Evolutionary conservation across 768 basidiomycete genomes (phyloP).

Genomic region (Podaxis pistillaris): DNA sequence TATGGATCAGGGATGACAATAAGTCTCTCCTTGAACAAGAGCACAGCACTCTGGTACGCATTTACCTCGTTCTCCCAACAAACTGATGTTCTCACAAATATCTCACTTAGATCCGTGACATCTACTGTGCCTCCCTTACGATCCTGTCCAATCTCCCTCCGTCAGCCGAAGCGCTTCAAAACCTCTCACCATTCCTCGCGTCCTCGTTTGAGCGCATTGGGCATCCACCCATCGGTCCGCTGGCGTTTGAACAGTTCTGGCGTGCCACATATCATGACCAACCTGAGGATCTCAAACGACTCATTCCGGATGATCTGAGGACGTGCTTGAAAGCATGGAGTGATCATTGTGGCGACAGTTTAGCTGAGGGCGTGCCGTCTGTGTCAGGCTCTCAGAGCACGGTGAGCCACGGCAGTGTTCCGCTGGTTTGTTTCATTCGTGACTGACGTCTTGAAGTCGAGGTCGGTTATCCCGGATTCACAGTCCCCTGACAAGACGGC

Average conservation of each 20-base stretch:
- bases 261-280: slow-evolving; percentile 49
- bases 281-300: slow-evolving; percentile 29
- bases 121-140: slow-evolving; percentile 47
- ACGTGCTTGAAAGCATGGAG: slow-evolving; percentile 44
- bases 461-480: slow-evolving; percentile 9
- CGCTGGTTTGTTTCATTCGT: not conserved
- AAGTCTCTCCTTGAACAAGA: slow-evolving; percentile 40
- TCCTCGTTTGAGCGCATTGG: slow-evolving; percentile 51
- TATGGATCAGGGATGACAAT: slow-evolving; percentile 53
- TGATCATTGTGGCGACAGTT: slow-evolving; percentile 46
- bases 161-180: slow-evolving; percentile 37
- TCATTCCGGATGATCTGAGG: slow-evolving; percentile 43
- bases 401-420: not conserved
- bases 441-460: not conserved
- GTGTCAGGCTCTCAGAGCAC: slow-evolving; percentile 23
- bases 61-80: slow-evolving; percentile 4
- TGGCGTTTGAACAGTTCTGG: slow-evolving; percentile 60
- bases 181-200: slow-evolving; percentile 43
- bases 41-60: slow-evolving; percentile 46
- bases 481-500: slow-evolving; percentile 5
- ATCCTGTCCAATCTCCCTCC: slow-evolving; percentile 37
- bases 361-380: slow-evolving; percentile 42
- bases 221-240: slow-evolving; percentile 45
- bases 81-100: not conserved
- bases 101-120: slow-evolving; percentile 26